Conservation (phyloP, 1,139 yeast genomes). For the Scheffersomyces insectosa region DNA sequence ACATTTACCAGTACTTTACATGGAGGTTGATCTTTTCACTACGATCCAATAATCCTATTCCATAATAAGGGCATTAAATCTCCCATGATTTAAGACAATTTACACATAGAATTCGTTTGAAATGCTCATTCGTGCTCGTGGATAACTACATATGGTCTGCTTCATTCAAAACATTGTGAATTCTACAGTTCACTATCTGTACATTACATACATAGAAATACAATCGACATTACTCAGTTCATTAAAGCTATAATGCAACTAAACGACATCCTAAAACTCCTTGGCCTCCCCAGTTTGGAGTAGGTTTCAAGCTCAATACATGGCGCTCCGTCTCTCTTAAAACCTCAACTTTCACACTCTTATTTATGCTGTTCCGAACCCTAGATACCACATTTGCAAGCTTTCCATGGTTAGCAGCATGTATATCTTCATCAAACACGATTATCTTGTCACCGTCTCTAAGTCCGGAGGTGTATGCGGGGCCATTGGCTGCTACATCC, state of each 20-base stretch:
- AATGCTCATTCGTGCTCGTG: too few relatives aligned
- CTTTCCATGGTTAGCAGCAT: conserved; percentile 53
- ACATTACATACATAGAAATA: too few relatives aligned
- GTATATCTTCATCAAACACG: conserved; percentile 48
- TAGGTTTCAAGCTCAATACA: conserved; percentile 49
- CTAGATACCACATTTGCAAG: conserved; percentile 39
- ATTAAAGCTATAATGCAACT: conserved; percentile 37
- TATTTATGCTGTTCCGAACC: conserved; percentile 26
- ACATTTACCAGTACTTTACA: conserved; percentile 92
- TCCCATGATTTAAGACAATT: too few relatives aligned
- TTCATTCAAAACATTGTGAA: not conserved
- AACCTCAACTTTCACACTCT: conserved; percentile 34
- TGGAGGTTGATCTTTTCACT: conserved; percentile 88
- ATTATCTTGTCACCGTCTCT: conserved; percentile 50
- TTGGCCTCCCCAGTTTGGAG: conserved; percentile 63
- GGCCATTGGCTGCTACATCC: conserved; percentile 49
- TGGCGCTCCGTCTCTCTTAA: conserved; percentile 27
- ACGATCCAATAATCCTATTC: too few relatives aligned
- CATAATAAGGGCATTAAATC: too few relatives aligned
- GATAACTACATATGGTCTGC: too few relatives aligned
- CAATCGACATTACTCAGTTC: too few relatives aligned
- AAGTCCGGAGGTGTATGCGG: conserved; percentile 46
- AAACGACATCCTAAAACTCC: conserved; percentile 77
- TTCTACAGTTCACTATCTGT: too few relatives aligned
- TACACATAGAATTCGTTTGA: too few relatives aligned